Percentiles rank a stretch among this genome's conserved stretches.
These are phyloP conservation scores for Arctostaphylos glauca DNA, from an alignment of 148 eudicot species.

Conservation along the genomic window DNA sequence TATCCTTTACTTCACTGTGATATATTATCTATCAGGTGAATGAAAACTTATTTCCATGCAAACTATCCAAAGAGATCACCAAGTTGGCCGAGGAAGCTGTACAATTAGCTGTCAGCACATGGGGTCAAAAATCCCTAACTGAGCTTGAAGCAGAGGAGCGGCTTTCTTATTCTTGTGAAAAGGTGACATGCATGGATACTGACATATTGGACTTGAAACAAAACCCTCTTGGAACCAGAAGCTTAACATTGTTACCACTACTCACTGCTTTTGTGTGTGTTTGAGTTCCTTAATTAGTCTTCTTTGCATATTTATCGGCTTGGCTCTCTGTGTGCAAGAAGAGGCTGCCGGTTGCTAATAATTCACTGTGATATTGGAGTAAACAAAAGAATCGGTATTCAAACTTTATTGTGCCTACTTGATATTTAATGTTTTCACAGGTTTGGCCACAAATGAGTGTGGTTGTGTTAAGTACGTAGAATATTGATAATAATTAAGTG, in stretches of 20 bases:
- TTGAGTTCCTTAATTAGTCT: not conserved
- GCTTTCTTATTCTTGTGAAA: slow-evolving; percentile 89
- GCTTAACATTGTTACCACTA: not conserved
- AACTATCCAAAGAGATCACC: slow-evolving; percentile 52
- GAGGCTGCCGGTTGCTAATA: not conserved
- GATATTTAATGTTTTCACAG: not conserved
- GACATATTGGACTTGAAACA: not conserved
- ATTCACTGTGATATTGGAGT: not conserved
- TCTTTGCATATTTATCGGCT: not conserved
- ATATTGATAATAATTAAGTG: not conserved
- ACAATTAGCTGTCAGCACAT: slow-evolving; percentile 66
- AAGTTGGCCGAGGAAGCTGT: slow-evolving; percentile 80
- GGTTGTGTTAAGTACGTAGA: not conserved
- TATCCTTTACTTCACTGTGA: not conserved
- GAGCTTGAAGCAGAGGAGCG: slow-evolving; percentile 98
- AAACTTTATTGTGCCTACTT: not conserved
- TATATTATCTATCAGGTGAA: slow-evolving; percentile 57
- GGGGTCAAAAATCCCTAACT: slow-evolving; percentile 87
- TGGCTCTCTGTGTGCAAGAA: not conserved
- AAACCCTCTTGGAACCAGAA: not conserved
- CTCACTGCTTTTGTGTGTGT: not conserved
- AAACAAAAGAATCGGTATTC: not conserved
- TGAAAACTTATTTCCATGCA: slow-evolving; percentile 88
- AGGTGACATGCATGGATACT: slow-evolving; percentile 44
- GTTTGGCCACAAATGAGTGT: not conserved